phyloP scores from a whole-genome alignment of 257 asterid genomes.

The Jaltomata sinuosa region DNA sequence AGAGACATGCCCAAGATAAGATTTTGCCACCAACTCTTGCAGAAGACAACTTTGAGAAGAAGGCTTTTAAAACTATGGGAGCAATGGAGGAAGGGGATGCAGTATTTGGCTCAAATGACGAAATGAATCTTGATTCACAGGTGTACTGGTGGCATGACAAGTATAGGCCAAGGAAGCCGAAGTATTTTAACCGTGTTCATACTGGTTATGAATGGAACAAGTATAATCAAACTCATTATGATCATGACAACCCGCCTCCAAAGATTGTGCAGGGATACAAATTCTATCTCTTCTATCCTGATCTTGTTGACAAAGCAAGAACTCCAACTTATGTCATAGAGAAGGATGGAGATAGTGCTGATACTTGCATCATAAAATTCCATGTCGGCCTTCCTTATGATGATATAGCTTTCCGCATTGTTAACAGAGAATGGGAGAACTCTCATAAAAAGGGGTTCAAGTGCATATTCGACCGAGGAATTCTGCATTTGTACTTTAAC shows the following conservation, averaged over 20 bases:
- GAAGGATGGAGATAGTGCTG: conserved; percentile 61
- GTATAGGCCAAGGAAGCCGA: conserved; percentile 75
- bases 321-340: conserved; percentile 64
- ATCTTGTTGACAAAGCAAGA: conserved; percentile 56
- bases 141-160: conserved; percentile 82
- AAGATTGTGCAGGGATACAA: conserved; percentile 78
- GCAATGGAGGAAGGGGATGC: conserved; percentile 89
- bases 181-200: conserved; percentile 77
- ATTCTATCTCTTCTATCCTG: conserved; percentile 74
- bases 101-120: conserved; percentile 67
- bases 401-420: conserved; percentile 65
- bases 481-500: too few species aligned
- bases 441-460: conserved; percentile 74
- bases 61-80: conserved; percentile 76
- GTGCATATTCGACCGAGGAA: conserved; percentile 63
- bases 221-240: too few species aligned
- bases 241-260: conserved; percentile 80
- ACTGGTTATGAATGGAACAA: too few species aligned
- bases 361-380: conserved; percentile 66
- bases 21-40: conserved; percentile 24
- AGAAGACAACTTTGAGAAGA: conserved; percentile 64
- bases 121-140: conserved; percentile 56
- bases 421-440: conserved; percentile 76
- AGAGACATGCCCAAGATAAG: too few species aligned
- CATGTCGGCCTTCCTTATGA: conserved; percentile 88